These are phyloP conservation scores for Helotiales sp. DNA, from an alignment of 2,329 filamentous ascomycete genomes.

Conservation along the genomic window DNA sequence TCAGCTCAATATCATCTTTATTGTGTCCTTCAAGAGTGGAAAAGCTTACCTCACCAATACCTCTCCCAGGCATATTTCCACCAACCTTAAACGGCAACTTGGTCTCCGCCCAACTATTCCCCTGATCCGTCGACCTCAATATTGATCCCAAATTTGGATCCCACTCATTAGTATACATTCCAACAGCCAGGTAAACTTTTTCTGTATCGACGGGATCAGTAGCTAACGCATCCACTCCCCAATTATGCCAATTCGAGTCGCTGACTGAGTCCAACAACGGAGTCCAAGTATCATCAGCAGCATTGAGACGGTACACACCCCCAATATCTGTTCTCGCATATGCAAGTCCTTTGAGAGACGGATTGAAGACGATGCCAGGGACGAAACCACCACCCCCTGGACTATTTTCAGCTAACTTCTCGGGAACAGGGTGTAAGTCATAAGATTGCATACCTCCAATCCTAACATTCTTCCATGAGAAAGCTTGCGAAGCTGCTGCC, in stretches of 20 bases:
- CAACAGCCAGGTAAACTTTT: constrained; percentile 54
- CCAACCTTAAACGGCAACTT: constrained; percentile 59
- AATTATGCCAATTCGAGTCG: constrained; percentile 42
- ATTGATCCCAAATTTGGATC: constrained; percentile 57
- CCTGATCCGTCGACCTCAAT: constrained; percentile 53
- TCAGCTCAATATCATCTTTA: too few species aligned
- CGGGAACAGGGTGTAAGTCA: neutral
- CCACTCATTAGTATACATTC: constrained; percentile 61
- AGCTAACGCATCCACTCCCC: constrained; percentile 58
- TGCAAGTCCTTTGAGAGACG: constrained; percentile 48
- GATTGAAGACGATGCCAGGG: constrained; percentile 56
- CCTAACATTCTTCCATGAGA: constrained; percentile 46
- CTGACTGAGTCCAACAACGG: constrained; percentile 45
- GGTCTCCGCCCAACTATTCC: constrained; percentile 50
- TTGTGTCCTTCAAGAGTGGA: neutral
- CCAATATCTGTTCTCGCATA: constrained; percentile 60
- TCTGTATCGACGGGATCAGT: constrained; percentile 53
- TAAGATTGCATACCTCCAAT: constrained; percentile 42
- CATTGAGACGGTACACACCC: constrained; percentile 56
- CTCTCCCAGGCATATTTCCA: constrained; percentile 62
- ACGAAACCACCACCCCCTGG: constrained; percentile 54
- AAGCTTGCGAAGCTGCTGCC: constrained; percentile 22
- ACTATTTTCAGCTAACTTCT: neutral
- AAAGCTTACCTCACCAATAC: constrained; percentile 49
- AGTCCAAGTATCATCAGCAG: constrained; percentile 53